Evolutionary conservation across 805 yeast species (phyloP).

Genomic region (Tetrapisispora taiwanensis): DNA sequence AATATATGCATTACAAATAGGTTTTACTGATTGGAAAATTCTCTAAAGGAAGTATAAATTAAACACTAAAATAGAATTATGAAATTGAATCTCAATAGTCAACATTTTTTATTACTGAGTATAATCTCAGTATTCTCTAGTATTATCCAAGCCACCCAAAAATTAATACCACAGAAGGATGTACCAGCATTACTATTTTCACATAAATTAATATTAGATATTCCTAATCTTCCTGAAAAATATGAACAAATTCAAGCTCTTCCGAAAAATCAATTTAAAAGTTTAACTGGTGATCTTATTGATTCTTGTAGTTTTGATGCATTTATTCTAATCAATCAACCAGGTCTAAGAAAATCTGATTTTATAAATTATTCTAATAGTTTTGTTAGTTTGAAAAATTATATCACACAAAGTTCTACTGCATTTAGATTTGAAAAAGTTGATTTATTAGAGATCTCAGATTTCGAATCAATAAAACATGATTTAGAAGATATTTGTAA

Average conservation of each 20-base stretch:
- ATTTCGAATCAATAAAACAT: constrained; percentile 13
- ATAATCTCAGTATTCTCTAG: background rate
- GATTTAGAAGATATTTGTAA: constrained; percentile 18
- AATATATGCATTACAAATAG: too few species aligned
- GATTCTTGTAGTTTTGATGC: constrained; percentile 44
- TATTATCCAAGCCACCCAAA: background rate
- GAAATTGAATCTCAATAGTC: background rate
- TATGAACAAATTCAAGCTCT: constrained; percentile 9
- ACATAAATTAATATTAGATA: background rate
- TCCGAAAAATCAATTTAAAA: constrained; percentile 22
- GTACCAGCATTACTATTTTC: constrained; percentile 1
- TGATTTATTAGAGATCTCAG: constrained; percentile 15
- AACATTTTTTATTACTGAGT: too few species aligned
- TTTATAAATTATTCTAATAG: constrained; percentile 31
- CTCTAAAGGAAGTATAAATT: too few species aligned
- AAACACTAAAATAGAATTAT: too few species aligned
- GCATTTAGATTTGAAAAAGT: constrained; percentile 48
- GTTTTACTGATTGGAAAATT: too few species aligned
- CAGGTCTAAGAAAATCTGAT: constrained; percentile 42
- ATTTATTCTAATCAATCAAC: constrained; percentile 45
- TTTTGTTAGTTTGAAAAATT: constrained; percentile 42
- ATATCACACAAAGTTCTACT: constrained; percentile 49
- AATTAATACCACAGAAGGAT: background rate
- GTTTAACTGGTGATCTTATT: constrained; percentile 26
- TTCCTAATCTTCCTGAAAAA: constrained; percentile 3